These are phyloP conservation scores for Bruguiera parviflora DNA, from an alignment of 345 rosid species.

Conservation along the genomic window DNA sequence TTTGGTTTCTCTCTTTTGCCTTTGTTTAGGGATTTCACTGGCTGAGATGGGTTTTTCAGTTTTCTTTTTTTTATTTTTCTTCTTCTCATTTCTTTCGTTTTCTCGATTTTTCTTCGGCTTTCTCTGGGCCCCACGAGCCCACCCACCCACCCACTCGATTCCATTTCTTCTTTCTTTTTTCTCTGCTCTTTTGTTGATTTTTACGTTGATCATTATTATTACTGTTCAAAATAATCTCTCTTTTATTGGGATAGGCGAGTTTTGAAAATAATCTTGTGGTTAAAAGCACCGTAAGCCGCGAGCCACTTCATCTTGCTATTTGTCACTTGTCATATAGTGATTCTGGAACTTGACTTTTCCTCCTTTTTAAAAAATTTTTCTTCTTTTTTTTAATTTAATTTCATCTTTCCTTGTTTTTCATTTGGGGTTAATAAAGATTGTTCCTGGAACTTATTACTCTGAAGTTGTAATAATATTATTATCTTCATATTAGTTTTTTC, in stretches of 20 bases:
- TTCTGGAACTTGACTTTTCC: too few species aligned
- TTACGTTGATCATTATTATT: not conserved
- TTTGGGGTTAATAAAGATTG: too few species aligned
- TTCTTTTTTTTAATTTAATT: too few species aligned
- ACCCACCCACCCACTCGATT: conserved; percentile 1
- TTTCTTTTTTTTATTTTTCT: not conserved
- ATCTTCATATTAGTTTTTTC: not conserved
- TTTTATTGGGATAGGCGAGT: too few species aligned
- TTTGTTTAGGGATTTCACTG: conserved; percentile 19
- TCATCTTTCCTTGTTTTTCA: too few species aligned
- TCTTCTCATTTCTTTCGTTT: not conserved
- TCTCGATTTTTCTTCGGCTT: conserved; percentile 34
- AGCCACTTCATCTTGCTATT: too few species aligned
- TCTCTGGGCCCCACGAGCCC: conserved; percentile 32
- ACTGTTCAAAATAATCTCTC: not conserved
- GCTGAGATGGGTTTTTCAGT: conserved; percentile 27
- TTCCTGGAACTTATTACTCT: too few species aligned
- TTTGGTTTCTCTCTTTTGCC: not conserved
- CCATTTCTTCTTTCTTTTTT: conserved; percentile 16
- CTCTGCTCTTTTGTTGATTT: not conserved
- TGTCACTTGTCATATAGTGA: too few species aligned
- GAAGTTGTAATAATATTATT: not conserved
- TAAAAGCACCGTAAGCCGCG: too few species aligned
- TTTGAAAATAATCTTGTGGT: too few species aligned
- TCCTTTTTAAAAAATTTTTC: too few species aligned